A percentile compares a stretch with the other conserved stretches of the same genome.
phyloP scores from a whole-genome alignment of 345 rosid species.

The Gossypium sturtianum region DNA sequence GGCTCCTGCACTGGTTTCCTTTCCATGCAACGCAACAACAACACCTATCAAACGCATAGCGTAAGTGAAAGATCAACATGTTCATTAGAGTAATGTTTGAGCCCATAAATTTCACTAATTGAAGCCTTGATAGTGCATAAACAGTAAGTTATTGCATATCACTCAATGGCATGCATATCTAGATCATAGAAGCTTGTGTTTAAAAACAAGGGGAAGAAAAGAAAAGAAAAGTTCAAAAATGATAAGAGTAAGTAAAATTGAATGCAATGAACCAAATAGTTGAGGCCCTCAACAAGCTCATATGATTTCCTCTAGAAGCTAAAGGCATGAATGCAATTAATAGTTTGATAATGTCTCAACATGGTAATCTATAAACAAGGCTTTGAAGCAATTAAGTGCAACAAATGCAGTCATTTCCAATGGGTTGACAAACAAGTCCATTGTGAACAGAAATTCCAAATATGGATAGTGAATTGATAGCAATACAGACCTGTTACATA shows the following conservation, averaged over 20 bases:
- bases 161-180: neutral
- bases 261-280: neutral
- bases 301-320: neutral
- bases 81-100: constrained; percentile 8
- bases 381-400: neutral
- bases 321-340: too few relatives aligned
- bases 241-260: neutral
- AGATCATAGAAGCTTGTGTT: neutral
- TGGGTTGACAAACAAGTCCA: neutral
- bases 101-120: neutral
- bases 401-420: neutral
- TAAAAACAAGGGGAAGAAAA: neutral
- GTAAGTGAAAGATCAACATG: constrained; percentile 14
- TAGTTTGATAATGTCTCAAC: too few relatives aligned
- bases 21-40: constrained; percentile 81
- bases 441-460: neutral
- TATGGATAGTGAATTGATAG: neutral
- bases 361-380: neutral
- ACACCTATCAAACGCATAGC: constrained; percentile 44
- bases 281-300: neutral
- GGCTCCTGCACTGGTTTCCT: constrained; percentile 71
- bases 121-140: neutral
- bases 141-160: neutral
- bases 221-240: neutral
- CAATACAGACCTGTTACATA: constrained; percentile 71